Percentiles rank a stretch among this genome's conserved stretches.
Conservation (phyloP, 129 eudicot species). For the Artemisia tridentata region DNA sequence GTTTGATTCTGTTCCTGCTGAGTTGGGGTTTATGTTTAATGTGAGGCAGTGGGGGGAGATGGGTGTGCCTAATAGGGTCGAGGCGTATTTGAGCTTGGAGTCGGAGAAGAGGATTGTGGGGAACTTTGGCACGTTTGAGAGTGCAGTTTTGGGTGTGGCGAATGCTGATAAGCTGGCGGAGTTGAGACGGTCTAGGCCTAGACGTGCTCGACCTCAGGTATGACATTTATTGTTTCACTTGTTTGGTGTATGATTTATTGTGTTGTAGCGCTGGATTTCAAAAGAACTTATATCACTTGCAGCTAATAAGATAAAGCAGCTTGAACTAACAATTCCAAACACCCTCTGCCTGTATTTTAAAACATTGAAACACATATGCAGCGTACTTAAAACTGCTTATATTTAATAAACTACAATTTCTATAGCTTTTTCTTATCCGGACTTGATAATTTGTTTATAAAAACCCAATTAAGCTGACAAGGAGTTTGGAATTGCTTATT, state of each 20-base stretch:
- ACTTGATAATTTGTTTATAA: too few relatives aligned
- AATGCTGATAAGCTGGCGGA: conserved; percentile 48
- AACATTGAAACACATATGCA: too few relatives aligned
- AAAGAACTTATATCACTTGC: too few relatives aligned
- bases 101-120: conserved; percentile 74
- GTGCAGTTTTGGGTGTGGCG: conserved; percentile 94
- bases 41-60: conserved; percentile 59
- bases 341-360: too few relatives aligned
- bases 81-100: conserved; percentile 81
- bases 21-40: conserved; percentile 70
- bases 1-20: conserved; percentile 93
- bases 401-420: too few relatives aligned
- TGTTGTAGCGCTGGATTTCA: neutral
- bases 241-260: neutral
- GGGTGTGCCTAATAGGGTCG: conserved; percentile 58
- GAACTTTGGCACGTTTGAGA: conserved; percentile 81
- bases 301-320: too few relatives aligned
- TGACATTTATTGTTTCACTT: neutral
- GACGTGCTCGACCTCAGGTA: conserved; percentile 62
- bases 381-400: too few relatives aligned
- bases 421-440: too few relatives aligned
- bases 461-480: too few relatives aligned
- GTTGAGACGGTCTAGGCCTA: conserved; percentile 68
- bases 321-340: too few relatives aligned
- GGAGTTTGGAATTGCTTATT: neutral